Base-by-base conservation (phyloP, 495 filamentous ascomycete genomes). In the Cercophora newfieldiana region DNA sequence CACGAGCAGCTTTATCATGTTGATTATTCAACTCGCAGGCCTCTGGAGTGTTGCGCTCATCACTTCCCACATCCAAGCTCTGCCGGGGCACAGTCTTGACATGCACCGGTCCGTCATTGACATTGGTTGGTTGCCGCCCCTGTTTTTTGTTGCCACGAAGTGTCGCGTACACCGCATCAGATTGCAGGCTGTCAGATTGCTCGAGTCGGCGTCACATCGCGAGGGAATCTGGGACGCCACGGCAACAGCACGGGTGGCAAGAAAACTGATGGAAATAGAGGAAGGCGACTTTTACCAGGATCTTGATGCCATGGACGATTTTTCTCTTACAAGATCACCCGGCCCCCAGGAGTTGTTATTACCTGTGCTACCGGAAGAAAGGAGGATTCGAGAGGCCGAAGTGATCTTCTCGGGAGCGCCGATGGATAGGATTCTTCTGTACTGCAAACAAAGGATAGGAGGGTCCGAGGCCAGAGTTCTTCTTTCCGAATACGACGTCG, bases 101-200 rank as follows among this genome's bases (percentile, higher is more conserved):
- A 28, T 55, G 51, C 37, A 44, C 12, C 37, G 37, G 37, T 44
- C 37, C 4, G 18, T 44, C 18, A 63, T 78, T 8, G 82, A 85
- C 64, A 74, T 79, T 19, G 82, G 82, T 5, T 80, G 78, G 59
- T 80, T 86, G 10, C 74, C 79, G 5, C 80, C 82, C 0, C 61
- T 86, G 10, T 86, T 82, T 59, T 82, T 77, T 67, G 76, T 78
- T 0, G 82, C 81, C 1, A 63, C 83, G 16, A 86, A 86, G 67
- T 87, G 85, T 57, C 83, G 83, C n/a, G 74, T 80, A n/a, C 76
- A 70, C 19, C 69, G 66, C 1, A 73, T 86, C 33, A 70, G 84
- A 50, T 64, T 72, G 4, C 72, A 81, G 16, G 83, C 84, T 0
- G 69, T 87, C n/a, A 48, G 61, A n/a, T 65, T 82, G n/a, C 63